These are phyloP conservation scores for Cenchrus purpureus DNA, from an alignment of 176 grass and related monocot genomes.

Conservation along the genomic window DNA sequence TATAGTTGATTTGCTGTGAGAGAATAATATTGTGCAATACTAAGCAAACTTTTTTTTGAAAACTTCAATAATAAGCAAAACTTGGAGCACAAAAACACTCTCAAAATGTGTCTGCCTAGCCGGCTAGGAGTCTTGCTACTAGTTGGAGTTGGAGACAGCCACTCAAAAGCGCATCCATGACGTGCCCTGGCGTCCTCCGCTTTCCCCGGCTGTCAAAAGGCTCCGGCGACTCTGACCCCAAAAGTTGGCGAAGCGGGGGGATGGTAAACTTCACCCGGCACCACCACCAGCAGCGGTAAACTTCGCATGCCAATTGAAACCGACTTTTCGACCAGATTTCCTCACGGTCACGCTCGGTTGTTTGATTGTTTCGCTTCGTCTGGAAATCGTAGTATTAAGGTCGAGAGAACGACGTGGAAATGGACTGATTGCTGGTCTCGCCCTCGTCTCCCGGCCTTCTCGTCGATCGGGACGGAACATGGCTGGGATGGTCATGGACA, in stretches of 20 bases:
- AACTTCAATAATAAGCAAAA: no score
- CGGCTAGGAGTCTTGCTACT: not conserved
- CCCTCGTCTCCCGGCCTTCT: not conserved
- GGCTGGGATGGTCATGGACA: not conserved
- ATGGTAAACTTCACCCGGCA: constrained; percentile 16
- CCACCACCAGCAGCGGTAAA: not conserved
- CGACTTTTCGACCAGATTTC: not conserved
- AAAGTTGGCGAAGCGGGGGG: constrained; percentile 3
- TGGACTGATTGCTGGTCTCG: not conserved
- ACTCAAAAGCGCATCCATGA: not conserved
- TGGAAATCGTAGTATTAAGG: no score
- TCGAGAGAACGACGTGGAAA: not conserved
- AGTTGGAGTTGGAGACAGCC: not conserved
- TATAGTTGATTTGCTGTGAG: no score
- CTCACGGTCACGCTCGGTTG: not conserved
- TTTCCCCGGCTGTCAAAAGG: not conserved
- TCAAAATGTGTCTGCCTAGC: no score
- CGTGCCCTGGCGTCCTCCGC: not conserved
- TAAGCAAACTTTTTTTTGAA: no score
- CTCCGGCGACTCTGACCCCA: not conserved
- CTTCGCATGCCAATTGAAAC: no score
- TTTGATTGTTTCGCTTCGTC: constrained; percentile 29
- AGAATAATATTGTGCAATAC: no score
- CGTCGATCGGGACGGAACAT: not conserved
- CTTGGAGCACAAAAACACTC: no score